Evolutionary conservation across 345 rosid species (phyloP).

Genomic region (Trapa bicornis): DNA sequence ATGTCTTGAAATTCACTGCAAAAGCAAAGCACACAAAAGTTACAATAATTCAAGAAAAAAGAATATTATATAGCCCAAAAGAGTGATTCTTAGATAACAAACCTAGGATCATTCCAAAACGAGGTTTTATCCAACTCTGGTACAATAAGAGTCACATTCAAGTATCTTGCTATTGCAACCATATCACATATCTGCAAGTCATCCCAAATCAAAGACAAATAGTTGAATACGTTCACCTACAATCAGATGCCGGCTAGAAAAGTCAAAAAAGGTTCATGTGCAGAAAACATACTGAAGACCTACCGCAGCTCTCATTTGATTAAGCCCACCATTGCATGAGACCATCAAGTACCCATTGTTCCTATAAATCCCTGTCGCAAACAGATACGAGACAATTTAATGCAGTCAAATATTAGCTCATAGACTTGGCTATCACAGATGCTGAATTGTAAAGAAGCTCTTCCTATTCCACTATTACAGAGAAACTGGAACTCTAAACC

Average conservation of each 20-base stretch:
- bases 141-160: conserved; percentile 24
- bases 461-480: neutral
- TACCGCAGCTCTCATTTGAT: conserved; percentile 23
- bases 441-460: neutral
- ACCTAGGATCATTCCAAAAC: conserved; percentile 29
- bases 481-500: neutral
- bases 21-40: neutral
- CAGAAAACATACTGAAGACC: conserved; percentile 1
- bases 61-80: neutral
- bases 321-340: conserved; percentile 24
- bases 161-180: conserved; percentile 25
- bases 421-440: neutral
- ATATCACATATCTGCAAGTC: conserved; percentile 23
- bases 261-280: neutral
- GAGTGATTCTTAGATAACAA: conserved; percentile 2
- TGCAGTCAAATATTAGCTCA: neutral
- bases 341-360: conserved; percentile 20
- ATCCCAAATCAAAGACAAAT: neutral
- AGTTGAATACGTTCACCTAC: too few species aligned
- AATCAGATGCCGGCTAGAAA: neutral
- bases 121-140: conserved; percentile 24
- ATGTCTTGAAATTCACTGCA: conserved; percentile 40
- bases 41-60: neutral
- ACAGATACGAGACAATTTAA: conserved; percentile 1
- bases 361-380: conserved; percentile 16